Conservation (phyloP, 2,329 filamentous ascomycete genomes). For the Aspergillus proliferans region DNA sequence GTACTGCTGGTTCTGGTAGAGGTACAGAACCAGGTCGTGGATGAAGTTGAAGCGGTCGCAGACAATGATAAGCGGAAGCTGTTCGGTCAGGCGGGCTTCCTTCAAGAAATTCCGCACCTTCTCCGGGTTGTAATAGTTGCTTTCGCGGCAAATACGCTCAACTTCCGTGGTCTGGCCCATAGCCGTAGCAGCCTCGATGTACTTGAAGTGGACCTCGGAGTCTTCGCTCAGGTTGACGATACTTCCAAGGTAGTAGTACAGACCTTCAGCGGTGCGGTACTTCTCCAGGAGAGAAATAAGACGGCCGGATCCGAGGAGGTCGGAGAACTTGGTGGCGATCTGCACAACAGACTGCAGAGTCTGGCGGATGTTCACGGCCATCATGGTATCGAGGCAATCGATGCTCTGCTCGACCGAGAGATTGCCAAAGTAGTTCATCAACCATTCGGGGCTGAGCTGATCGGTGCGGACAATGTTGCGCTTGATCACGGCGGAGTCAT, state of each 20-base stretch:
- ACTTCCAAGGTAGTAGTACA: constrained; percentile 97
- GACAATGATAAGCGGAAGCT: constrained; percentile 93
- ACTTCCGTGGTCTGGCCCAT: constrained; percentile 94
- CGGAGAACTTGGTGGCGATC: constrained; percentile 95
- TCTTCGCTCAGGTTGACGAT: constrained; percentile 97
- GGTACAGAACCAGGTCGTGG: constrained; percentile 88
- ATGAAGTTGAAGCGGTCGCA: constrained; percentile 99
- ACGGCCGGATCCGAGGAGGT: constrained; percentile 78
- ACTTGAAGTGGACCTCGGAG: constrained; percentile 96
- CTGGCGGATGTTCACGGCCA: constrained; percentile 92
- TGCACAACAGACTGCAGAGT: constrained; percentile 93
- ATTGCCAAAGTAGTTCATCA: constrained; percentile 87
- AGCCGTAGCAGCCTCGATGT: constrained; percentile 92
- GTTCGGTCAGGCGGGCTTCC: constrained; percentile 85
- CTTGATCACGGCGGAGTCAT: constrained; percentile 85
- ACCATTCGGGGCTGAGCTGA: constrained; percentile 84
- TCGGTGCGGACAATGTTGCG: constrained; percentile 77
- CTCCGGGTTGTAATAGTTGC: constrained; percentile 80
- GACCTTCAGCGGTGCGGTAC: constrained; percentile 91
- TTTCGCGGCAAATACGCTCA: constrained; percentile 93
- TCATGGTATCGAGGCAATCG: constrained; percentile 92
- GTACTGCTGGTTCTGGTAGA: constrained; percentile 99
- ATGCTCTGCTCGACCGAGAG: constrained; percentile 92
- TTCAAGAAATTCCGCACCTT: constrained; percentile 99
- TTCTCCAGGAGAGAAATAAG: constrained; percentile 95